These are phyloP conservation scores for Candida ascalaphidarum DNA, from an alignment of 805 yeast genomes.

Conservation along the genomic window DNA sequence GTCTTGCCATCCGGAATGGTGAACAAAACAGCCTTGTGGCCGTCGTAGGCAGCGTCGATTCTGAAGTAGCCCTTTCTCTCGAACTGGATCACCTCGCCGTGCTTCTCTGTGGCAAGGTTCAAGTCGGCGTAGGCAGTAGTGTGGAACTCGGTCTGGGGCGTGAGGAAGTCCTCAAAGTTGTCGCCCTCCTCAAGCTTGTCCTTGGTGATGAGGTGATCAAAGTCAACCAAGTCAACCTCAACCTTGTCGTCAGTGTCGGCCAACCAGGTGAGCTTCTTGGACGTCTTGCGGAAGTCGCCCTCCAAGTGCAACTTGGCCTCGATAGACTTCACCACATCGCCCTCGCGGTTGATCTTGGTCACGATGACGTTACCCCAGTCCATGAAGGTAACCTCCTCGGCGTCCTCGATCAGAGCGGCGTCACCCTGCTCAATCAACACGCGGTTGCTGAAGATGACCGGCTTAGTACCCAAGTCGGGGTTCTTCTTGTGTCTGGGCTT, in stretches of 20 bases:
- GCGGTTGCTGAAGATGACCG: conserved; percentile 56
- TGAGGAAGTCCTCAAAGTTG: conserved; percentile 84
- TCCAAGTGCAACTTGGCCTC: conserved; percentile 80
- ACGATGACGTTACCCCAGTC: conserved; percentile 96
- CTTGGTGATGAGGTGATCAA: conserved; percentile 90
- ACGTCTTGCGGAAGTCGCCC: conserved; percentile 96
- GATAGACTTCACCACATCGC: conserved; percentile 48
- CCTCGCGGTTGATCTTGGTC: conserved; percentile 58
- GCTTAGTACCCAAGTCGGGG: conserved; percentile 80
- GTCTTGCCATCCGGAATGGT: conserved; percentile 93
- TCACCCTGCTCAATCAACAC: conserved; percentile 83
- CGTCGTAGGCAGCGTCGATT: conserved; percentile 56
- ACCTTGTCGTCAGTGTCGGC: conserved; percentile 71
- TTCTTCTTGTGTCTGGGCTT: conserved; percentile 95
- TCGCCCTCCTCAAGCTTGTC: conserved; percentile 94
- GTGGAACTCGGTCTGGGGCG: conserved; percentile 81
- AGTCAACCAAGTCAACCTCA: conserved; percentile 75
- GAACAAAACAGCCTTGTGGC: conserved; percentile 68
- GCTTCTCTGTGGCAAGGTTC: conserved; percentile 68
- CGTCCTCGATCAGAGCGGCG: conserved; percentile 55
- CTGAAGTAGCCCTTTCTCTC: conserved; percentile 97
- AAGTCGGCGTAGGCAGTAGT: conserved; percentile 71
- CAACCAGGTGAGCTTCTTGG: conserved; percentile 91
- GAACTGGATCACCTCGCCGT: conserved; percentile 85
- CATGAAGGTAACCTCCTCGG: conserved; percentile 95